Base-by-base conservation (phyloP, 225 moss, liverwort and hornwort species). In the Climacium dendroides region DNA sequence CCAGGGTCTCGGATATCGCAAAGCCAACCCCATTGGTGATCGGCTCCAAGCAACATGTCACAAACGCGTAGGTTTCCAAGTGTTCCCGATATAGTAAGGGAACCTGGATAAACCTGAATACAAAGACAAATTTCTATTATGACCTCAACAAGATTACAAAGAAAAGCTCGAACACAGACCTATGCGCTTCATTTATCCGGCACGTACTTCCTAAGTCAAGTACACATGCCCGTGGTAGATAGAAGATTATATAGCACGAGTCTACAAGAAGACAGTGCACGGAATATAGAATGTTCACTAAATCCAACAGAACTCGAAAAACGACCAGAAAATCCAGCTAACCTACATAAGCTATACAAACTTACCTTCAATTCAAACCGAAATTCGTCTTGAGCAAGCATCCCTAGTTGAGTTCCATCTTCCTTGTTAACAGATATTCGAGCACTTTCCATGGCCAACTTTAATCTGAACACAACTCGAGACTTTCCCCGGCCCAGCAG, bases 1-100 rank as follows among this genome's bases (percentile, higher is more conserved):
- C 96, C 95, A 85, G 97, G 96, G 92, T 98, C 98, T 88, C 97
- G 97, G 78, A 98, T 97, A 90, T 98, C 98, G 90, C 95, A 98
- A 85, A 97, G 91, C 97, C 97, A 98, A 71, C 96, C 98, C 98
- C 98, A 98, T 79, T 90, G 96, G 93, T 98, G 97, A 89, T 97
- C 98, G 63, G 96, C 92, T 67, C 98, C 98, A 89, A 97, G 97
- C 58, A 95, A 89, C 89, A 97, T 95, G 89, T 98, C 98, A 91
- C 98, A 98, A 81, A 98, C 95, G 34, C 97, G 95, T 87, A 94
- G 84, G 84, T 98, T 98, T 81, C 98, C 98, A 81, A 97, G 89
- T 34, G 95, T 96, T 71, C 98, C 91, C 39, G 92, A 93, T 72
- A 98, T 94, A 55, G 93, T 92, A 66, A 96, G 95, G 39, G 98